These are phyloP conservation scores for Cutaneotrichosporon sp. DNA, from an alignment of 1,284 basidiomycete species.

Conservation along the genomic window DNA sequence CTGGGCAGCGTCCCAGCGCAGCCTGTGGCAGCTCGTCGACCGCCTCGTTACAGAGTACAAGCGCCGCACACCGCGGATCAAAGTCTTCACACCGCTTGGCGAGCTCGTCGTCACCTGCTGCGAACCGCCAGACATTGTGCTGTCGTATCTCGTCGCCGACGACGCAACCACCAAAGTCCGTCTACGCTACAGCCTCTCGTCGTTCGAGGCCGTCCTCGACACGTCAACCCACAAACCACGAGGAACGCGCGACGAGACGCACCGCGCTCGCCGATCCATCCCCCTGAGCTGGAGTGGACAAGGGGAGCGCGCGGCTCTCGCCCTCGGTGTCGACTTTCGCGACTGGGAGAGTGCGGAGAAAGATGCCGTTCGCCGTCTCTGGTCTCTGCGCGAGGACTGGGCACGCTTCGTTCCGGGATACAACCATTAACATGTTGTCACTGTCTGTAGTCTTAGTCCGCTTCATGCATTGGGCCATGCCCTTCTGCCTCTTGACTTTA, in stretches of 20 bases:
- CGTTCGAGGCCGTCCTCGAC: constrained; percentile 21
- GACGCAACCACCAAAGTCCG: constrained; percentile 17
- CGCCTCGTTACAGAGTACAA: constrained; percentile 35
- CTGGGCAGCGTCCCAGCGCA: constrained; percentile 28
- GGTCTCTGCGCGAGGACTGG: constrained; percentile 31
- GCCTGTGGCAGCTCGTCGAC: constrained; percentile 30
- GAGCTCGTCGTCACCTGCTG: constrained; percentile 41
- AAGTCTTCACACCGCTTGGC: constrained; percentile 38
- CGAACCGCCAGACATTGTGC: constrained; percentile 39
- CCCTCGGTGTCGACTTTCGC: constrained; percentile 6
- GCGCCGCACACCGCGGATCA: constrained; percentile 34
- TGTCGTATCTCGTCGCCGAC: constrained; percentile 24
- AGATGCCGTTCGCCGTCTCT: constrained; percentile 32
- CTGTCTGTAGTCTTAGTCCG: constrained; percentile 1
- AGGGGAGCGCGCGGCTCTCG: neutral
- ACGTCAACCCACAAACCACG: constrained; percentile 10
- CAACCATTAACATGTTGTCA: constrained; percentile 6
- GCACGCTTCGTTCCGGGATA: constrained; percentile 19
- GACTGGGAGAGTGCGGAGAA: constrained; percentile 32
- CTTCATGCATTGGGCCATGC: constrained; percentile 3
- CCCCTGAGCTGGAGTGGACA: constrained; percentile 12
- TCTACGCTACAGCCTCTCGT: constrained; percentile 25
- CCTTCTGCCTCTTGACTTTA: neutral
- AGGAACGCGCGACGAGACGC: constrained; percentile 8
- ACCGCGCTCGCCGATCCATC: constrained; percentile 23